phyloP scores from a whole-genome alignment of 179 eudicot genomes.

The Carnegiea gigantea region DNA sequence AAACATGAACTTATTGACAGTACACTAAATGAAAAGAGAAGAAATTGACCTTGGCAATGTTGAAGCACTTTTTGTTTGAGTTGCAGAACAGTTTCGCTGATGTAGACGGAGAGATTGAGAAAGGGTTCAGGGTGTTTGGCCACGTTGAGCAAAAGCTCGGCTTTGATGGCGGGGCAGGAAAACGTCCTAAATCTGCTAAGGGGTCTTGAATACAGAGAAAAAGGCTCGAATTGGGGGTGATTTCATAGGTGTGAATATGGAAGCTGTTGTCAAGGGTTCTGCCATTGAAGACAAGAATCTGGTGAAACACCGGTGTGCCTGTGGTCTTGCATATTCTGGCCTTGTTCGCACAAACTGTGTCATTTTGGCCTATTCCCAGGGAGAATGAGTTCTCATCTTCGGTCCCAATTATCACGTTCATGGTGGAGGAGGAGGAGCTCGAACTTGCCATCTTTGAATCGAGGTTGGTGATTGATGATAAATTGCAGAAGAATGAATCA shows the following conservation, averaged over 20 bases:
- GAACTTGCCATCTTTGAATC: too few relatives aligned
- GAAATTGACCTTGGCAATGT: too few relatives aligned
- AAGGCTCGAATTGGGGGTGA: constrained; percentile 42
- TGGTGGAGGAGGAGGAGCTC: constrained; percentile 7
- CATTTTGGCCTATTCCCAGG: constrained; percentile 62
- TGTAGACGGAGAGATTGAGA: constrained; percentile 32
- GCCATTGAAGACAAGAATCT: constrained; percentile 57
- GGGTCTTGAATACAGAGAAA: constrained; percentile 18
- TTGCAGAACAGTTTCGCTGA: constrained; percentile 33
- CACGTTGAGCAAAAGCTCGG: constrained; percentile 21
- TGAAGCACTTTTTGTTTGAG: constrained; percentile 51
- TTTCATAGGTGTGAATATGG: constrained; percentile 40
- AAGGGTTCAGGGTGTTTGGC: constrained; percentile 28
- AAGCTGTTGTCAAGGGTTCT: constrained; percentile 45
- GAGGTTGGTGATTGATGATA: too few relatives aligned
- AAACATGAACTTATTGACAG: constrained; percentile 27
- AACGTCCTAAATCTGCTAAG: background rate
- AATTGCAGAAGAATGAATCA: too few relatives aligned
- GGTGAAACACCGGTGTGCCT: constrained; percentile 46
- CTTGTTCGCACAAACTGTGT: constrained; percentile 55
- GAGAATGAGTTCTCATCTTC: constrained; percentile 37
- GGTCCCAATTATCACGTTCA: constrained; percentile 53
- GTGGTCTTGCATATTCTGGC: constrained; percentile 49
- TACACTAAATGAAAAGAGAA: too few relatives aligned
- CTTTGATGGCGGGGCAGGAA: constrained; percentile 17